A percentile compares a stretch with the other conserved stretches of the same genome.
Evolutionary conservation across 164 flowering plant genomes (phyloP).

Genomic region (Cinnamomum micranthum): DNA sequence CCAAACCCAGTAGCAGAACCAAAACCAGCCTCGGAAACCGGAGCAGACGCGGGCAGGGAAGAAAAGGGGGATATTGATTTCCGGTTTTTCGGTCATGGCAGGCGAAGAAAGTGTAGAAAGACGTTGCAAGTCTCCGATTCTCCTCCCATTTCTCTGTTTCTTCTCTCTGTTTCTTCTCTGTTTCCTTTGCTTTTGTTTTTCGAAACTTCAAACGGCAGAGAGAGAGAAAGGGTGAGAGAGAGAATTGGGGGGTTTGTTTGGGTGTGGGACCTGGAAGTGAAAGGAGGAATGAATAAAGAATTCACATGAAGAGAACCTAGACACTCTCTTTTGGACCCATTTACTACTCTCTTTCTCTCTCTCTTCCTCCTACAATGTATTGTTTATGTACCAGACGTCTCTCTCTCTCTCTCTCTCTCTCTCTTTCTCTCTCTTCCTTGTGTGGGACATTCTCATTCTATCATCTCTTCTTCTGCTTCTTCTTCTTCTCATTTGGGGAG

Average conservation of each 20-base stretch:
- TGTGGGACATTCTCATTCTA: not conserved
- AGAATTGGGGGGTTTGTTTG: conserved; percentile 1
- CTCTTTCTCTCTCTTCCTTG: not conserved
- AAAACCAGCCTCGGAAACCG: conserved; percentile 6
- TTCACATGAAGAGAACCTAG: conserved; percentile 73
- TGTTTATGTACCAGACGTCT: not conserved
- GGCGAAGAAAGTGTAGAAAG: conserved; percentile 1
- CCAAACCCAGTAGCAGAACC: conserved; percentile 10
- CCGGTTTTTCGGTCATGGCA: conserved; percentile 11
- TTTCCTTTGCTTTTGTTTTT: not conserved
- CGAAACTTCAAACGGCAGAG: conserved; percentile 11
- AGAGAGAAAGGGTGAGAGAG: conserved; percentile 14
- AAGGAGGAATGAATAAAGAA: not conserved
- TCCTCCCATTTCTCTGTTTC: not conserved
- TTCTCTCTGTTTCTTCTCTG: not conserved
- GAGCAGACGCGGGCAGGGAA: not conserved
- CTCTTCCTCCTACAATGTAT: too few relatives aligned
- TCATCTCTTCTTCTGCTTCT: not conserved
- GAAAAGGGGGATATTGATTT: not conserved
- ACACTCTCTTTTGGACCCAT: conserved; percentile 28
- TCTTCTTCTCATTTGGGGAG: not conserved
- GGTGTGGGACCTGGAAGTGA: not conserved
- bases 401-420: not conserved
- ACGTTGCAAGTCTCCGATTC: not conserved
- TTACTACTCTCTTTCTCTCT: not conserved